Conservation (phyloP, 1,139 yeast species). For the Cylindricascospora bacillispora region DNA sequence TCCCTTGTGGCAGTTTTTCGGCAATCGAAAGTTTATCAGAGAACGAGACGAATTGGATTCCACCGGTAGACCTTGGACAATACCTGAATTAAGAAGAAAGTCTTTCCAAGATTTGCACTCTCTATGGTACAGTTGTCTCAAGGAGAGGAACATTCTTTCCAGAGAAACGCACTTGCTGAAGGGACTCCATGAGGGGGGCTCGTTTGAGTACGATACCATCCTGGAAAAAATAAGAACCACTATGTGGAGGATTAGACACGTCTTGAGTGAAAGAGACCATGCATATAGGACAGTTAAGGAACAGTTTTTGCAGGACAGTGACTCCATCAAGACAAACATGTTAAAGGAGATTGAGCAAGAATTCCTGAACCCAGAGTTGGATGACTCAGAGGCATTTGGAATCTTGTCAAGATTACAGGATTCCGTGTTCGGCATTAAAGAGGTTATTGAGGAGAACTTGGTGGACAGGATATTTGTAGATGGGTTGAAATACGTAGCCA, state of each 20-base stretch:
- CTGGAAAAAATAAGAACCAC: slow-evolving; percentile 39
- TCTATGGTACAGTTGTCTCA: slow-evolving; percentile 78
- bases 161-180: slow-evolving; percentile 52
- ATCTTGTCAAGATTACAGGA: slow-evolving; percentile 66
- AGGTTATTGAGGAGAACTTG: slow-evolving; percentile 32
- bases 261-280: slow-evolving; percentile 72
- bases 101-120: slow-evolving; percentile 84
- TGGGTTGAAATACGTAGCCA: slow-evolving; percentile 58
- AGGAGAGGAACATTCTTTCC: slow-evolving; percentile 67
- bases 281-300: slow-evolving; percentile 52
- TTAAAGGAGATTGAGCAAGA: slow-evolving; percentile 44
- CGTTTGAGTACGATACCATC: slow-evolving; percentile 28
- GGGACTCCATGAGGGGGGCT: slow-evolving; percentile 30
- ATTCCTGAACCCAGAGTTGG: slow-evolving; percentile 48
- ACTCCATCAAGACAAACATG: too few species aligned
- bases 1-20: slow-evolving; percentile 92
- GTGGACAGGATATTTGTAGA: slow-evolving; percentile 53
- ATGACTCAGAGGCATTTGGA: slow-evolving; percentile 49
- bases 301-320: slow-evolving; percentile 33
- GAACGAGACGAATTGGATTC: slow-evolving; percentile 43
- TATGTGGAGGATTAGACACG: slow-evolving; percentile 74
- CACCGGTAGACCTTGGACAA: slow-evolving; percentile 71
- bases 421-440: slow-evolving; percentile 70
- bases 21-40: slow-evolving; percentile 49
- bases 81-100: slow-evolving; percentile 81